These are phyloP conservation scores for Caryopteris hybrid DNA, from an alignment of 305 asterid genomes.

Conservation along the genomic window DNA sequence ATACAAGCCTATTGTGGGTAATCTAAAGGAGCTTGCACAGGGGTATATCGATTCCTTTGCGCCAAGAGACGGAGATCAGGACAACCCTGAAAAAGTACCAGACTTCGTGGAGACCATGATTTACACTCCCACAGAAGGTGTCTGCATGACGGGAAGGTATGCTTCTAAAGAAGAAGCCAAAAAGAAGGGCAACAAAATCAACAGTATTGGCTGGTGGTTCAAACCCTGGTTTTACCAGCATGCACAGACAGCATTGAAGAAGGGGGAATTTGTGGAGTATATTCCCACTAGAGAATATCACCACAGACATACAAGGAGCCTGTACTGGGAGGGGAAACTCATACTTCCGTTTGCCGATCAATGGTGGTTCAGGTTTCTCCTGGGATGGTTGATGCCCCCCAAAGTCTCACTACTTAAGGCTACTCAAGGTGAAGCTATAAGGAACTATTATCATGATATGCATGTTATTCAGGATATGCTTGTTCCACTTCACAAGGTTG, in stretches of 20 bases:
- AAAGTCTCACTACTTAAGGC: constrained; percentile 94
- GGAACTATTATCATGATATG: constrained; percentile 92
- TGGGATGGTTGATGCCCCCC: constrained; percentile 97
- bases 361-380: constrained; percentile 82
- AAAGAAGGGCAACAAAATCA: constrained; percentile 72
- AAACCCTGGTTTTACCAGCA: constrained; percentile 98
- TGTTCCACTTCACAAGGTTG: constrained; percentile 89
- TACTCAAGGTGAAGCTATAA: constrained; percentile 86
- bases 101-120: constrained; percentile 91
- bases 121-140: constrained; percentile 69
- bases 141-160: constrained; percentile 76
- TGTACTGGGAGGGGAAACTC: constrained; percentile 97
- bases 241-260: constrained; percentile 81
- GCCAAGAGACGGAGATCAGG: constrained; percentile 87
- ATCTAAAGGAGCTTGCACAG: constrained; percentile 68
- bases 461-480: constrained; percentile 98
- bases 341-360: constrained; percentile 95
- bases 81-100: constrained; percentile 77
- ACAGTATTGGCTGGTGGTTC: constrained; percentile 90
- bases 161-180: constrained; percentile 93
- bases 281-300: constrained; percentile 89
- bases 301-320: constrained; percentile 91
- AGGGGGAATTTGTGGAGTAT: constrained; percentile 87
- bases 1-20: constrained; percentile 75
- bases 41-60: constrained; percentile 78